Evolutionary conservation across 768 basidiomycete genomes (phyloP).

Genomic region (Lenzites betulinus): DNA sequence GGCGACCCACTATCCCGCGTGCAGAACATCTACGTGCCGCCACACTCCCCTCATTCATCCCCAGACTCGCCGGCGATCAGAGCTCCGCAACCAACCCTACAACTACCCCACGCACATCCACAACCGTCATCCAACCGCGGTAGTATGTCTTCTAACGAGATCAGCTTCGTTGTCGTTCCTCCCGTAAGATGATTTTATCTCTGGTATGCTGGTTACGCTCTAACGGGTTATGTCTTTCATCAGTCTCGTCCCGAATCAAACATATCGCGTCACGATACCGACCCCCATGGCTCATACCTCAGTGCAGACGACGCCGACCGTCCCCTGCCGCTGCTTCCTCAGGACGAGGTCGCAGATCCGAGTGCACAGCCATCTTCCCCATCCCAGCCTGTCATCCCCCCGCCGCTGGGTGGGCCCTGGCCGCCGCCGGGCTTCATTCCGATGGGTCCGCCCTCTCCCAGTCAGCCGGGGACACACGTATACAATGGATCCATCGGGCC

Average conservation of each 20-base stretch:
- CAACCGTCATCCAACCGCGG: slow-evolving; percentile 4
- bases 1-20: neutral
- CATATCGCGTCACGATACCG: slow-evolving; percentile 30
- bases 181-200: slow-evolving; percentile 18
- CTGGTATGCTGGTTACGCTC: neutral
- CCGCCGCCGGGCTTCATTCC: slow-evolving; percentile 39
- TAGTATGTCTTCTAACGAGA: slow-evolving; percentile 20
- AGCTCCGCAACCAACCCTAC: slow-evolving; percentile 10
- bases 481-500: slow-evolving; percentile 17
- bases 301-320: slow-evolving; percentile 44
- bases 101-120: slow-evolving; percentile 2
- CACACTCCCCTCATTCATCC: slow-evolving; percentile 20
- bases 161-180: slow-evolving; percentile 18
- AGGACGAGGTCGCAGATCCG: slow-evolving; percentile 9
- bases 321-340: slow-evolving; percentile 31
- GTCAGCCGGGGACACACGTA: neutral
- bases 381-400: slow-evolving; percentile 14
- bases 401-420: slow-evolving; percentile 20
- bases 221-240: neutral
- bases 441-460: slow-evolving; percentile 14
- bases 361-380: slow-evolving; percentile 4
- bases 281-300: slow-evolving; percentile 33
- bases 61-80: slow-evolving; percentile 12
- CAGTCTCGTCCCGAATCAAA: slow-evolving; percentile 44
- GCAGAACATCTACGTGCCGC: slow-evolving; percentile 22